Conservation (phyloP, 768 basidiomycete species). For the Leccinum boreale region DNA sequence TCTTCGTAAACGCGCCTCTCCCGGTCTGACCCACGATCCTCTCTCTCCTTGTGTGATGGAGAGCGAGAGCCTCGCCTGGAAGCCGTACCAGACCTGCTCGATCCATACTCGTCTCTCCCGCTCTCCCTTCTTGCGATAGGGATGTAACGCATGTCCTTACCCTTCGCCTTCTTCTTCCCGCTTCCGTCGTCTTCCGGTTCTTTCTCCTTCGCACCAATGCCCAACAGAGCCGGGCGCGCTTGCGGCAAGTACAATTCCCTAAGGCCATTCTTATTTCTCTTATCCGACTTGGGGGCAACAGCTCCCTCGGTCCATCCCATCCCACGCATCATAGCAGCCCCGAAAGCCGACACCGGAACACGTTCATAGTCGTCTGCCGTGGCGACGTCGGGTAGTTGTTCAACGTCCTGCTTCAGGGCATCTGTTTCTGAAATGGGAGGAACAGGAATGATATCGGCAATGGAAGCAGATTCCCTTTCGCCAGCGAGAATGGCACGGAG, state of each 20-base stretch:
- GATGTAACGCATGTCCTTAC: conserved; percentile 73
- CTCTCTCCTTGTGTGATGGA: conserved; percentile 31
- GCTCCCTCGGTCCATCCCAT: conserved; percentile 95
- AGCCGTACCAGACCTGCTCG: conserved; percentile 35
- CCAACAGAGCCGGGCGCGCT: conserved; percentile 80
- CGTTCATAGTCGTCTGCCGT: conserved; percentile 85
- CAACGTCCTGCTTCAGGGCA: conserved; percentile 80
- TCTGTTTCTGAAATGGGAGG: conserved; percentile 71
- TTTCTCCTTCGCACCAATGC: conserved; percentile 91
- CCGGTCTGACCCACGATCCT: conserved; percentile 5
- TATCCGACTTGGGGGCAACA: conserved; percentile 57
- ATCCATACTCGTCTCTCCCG: conserved; percentile 27
- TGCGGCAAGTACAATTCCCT: conserved; percentile 80
- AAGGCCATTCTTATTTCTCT: conserved; percentile 51
- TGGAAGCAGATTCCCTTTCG: conserved; percentile 34
- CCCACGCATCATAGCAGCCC: conserved; percentile 86
- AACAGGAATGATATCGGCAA: conserved; percentile 61
- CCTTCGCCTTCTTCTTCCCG: conserved; percentile 44
- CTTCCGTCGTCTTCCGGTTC: conserved; percentile 70
- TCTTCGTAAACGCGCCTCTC: conserved; percentile 10
- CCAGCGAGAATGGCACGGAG: conserved; percentile 74
- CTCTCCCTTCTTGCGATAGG: conserved; percentile 76
- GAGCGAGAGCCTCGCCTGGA: conserved; percentile 55
- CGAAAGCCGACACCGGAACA: conserved; percentile 90
- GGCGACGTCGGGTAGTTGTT: conserved; percentile 71